These are phyloP conservation scores for Aspergillus cejpii DNA, from an alignment of 2,329 filamentous ascomycete genomes.

Conservation along the genomic window DNA sequence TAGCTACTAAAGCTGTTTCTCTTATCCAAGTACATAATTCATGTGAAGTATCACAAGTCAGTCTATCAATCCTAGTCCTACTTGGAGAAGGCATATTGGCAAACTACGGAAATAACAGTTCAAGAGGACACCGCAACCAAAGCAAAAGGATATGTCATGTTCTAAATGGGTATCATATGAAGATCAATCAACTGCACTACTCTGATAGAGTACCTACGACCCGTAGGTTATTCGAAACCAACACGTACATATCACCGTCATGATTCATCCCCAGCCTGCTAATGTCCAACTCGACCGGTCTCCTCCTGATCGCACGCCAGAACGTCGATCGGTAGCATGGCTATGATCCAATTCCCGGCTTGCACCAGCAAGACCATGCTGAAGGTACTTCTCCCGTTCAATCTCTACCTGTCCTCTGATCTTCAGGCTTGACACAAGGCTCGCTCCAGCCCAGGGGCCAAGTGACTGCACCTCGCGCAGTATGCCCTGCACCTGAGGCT, in stretches of 20 bases:
- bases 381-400: conserved; percentile 57
- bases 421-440: conserved; percentile 53
- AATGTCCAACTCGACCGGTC: conserved; percentile 47
- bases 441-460: conserved; percentile 60
- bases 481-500: conserved; percentile 32
- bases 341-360: conserved; percentile 38
- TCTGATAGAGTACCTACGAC: neutral
- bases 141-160: neutral
- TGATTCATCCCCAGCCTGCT: conserved; percentile 40
- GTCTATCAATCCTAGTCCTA: too few relatives aligned
- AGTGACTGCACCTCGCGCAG: conserved; percentile 54
- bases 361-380: conserved; percentile 44
- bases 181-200: neutral
- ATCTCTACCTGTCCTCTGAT: conserved; percentile 58
- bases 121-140: neutral
- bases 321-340: conserved; percentile 35
- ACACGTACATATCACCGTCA: neutral
- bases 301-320: conserved; percentile 33
- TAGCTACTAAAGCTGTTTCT: too few relatives aligned
- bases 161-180: neutral
- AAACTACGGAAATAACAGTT: neutral
- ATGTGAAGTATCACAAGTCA: too few relatives aligned
- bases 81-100: too few relatives aligned
- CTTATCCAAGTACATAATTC: too few relatives aligned
- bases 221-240: neutral